Conservation (phyloP, 768 basidiomycete species). For the Pleurotus tuoliensis region DNA sequence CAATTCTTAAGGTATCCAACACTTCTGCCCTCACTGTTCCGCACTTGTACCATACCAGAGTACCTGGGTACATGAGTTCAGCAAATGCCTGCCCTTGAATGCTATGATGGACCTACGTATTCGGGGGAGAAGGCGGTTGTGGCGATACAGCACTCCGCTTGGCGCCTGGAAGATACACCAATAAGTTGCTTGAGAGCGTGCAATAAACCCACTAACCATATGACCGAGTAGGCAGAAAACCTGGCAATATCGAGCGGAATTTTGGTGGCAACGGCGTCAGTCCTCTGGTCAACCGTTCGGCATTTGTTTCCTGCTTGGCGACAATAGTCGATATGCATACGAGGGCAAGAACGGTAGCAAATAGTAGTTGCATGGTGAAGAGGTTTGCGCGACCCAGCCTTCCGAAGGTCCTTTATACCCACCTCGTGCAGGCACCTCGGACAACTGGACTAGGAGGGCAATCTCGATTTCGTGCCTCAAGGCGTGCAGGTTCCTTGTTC, state of each 20-base stretch:
- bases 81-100: neutral
- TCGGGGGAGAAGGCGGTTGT: neutral
- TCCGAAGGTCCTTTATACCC: neutral
- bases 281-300: conserved; percentile 39
- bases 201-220: conserved; percentile 16
- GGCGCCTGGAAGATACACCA: neutral
- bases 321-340: neutral
- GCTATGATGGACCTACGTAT: neutral
- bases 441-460: neutral
- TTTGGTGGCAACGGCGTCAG: conserved; percentile 35
- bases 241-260: conserved; percentile 27
- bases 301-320: conserved; percentile 29
- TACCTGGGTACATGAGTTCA: conserved; percentile 1
- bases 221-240: conserved; percentile 23
- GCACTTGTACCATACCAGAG: conserved; percentile 34
- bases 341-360: neutral
- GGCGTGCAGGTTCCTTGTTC: neutral
- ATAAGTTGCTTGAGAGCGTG: neutral
- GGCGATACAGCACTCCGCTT: neutral
- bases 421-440: neutral
- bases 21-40: conserved; percentile 22
- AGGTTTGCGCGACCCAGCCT: neutral
- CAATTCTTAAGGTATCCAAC: conserved; percentile 32
- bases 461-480: neutral
- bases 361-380: conserved; percentile 1